These are phyloP conservation scores for Anthoceros angustus DNA, from an alignment of 225 moss, liverwort and hornwort genomes.

Conservation along the genomic window DNA sequence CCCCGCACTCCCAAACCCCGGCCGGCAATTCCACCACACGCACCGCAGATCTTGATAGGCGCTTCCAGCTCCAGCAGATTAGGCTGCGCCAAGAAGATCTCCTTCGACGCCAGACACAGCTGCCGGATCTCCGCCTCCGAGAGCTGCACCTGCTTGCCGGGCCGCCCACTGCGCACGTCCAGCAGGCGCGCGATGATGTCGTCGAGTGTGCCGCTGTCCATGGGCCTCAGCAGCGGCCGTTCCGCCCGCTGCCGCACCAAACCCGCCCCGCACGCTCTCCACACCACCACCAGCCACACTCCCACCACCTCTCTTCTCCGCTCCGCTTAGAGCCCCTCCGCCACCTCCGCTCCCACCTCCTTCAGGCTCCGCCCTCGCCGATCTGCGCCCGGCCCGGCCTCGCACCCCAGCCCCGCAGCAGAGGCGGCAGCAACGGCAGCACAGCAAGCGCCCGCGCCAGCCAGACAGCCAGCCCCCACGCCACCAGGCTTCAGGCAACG, in stretches of 20 bases:
- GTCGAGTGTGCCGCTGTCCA: constrained; percentile 80
- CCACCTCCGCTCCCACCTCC: too few relatives aligned
- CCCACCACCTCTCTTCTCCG: too few relatives aligned
- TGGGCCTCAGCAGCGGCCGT: constrained; percentile 35
- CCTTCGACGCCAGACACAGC: constrained; percentile 83
- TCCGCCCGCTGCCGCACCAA: too few relatives aligned
- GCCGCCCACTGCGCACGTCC: constrained; percentile 72
- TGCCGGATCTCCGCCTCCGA: constrained; percentile 91
- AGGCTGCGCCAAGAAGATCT: constrained; percentile 89
- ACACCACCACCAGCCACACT: too few relatives aligned
- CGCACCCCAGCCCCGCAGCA: too few relatives aligned
- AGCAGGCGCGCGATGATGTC: constrained; percentile 85
- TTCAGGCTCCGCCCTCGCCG: too few relatives aligned
- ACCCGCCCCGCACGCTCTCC: too few relatives aligned
- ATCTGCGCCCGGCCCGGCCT: too few relatives aligned
- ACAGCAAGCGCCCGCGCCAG: too few relatives aligned
- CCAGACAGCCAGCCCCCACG: not conserved
- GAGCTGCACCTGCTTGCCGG: constrained; percentile 97
- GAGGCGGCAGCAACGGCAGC: constrained; percentile 9
- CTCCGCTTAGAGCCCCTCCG: too few relatives aligned
- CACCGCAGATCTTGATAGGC: constrained; percentile 99
- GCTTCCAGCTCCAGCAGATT: constrained; percentile 99
- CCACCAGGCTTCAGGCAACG: not conserved
- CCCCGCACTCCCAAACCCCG: not conserved
- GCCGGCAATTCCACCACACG: not conserved